These are phyloP conservation scores for Nepenthes gracilis DNA, from an alignment of 148 eudicot species.

Conservation along the genomic window DNA sequence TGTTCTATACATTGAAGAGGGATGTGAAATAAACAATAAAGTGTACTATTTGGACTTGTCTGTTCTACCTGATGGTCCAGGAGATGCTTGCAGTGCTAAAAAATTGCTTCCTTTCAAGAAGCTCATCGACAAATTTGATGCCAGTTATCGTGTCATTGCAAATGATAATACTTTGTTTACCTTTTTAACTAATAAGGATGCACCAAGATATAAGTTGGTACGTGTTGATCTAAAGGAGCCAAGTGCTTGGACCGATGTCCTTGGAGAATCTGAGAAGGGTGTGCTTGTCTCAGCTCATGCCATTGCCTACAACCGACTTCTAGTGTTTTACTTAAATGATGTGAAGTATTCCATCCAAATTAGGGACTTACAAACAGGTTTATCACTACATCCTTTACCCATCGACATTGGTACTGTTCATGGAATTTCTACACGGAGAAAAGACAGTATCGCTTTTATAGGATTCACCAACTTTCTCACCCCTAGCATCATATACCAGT, in stretches of 20 bases:
- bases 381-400: constrained; percentile 44
- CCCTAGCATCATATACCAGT: constrained; percentile 65
- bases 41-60: constrained; percentile 62
- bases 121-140: constrained; percentile 70
- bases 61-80: constrained; percentile 31
- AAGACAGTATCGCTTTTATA: constrained; percentile 45
- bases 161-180: constrained; percentile 72
- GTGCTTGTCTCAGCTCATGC: constrained; percentile 65
- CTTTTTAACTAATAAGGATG: constrained; percentile 73
- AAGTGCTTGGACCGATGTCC: constrained; percentile 44
- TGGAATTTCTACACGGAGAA: constrained; percentile 51
- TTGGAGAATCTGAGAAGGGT: constrained; percentile 56
- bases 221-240: constrained; percentile 62
- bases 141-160: constrained; percentile 44
- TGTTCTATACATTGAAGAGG: constrained; percentile 36
- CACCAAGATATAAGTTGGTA: constrained; percentile 67
- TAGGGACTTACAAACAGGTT: constrained; percentile 58
- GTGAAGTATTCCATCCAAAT: constrained; percentile 72
- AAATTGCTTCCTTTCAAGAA: constrained; percentile 56
- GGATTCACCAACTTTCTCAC: constrained; percentile 74
- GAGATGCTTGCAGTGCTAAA: constrained; percentile 19
- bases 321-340: constrained; percentile 72
- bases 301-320: constrained; percentile 42
- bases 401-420: constrained; percentile 71
- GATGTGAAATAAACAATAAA: constrained; percentile 72